Evolutionary conservation across 768 basidiomycete species (phyloP), one percentile per base, ranked within the genome.

Genomic region (Collybia sordida): DNA sequence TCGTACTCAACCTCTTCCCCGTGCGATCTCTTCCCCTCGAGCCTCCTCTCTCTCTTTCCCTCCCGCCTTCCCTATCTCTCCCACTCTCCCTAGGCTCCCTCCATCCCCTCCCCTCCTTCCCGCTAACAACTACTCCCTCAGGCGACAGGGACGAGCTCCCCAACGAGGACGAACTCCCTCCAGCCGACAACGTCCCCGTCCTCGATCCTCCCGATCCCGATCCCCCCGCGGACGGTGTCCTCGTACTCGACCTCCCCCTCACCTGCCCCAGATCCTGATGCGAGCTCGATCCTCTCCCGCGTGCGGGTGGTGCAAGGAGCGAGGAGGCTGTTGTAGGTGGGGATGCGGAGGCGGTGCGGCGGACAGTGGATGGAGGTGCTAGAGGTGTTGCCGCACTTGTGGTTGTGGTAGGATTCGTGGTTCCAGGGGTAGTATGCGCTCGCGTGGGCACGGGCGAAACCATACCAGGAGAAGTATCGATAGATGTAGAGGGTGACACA

Each of bases 211-310:
- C 7, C 78, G 71, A 53, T 82, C 82, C 44, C 78, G 80, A 38
- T 75, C n/a, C n/a, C n/a, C n/a, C 68, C 22, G 79, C 72, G 23
- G 80, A 81, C 1, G 82, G 79, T 5, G 76, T 77, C 34, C 82
- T 76, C 17, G 81, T 74, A 42, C 69, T 69, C 36, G 82, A 82
- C 18, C 84, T 72, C 2, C 85, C 83, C 12, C 85, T 76, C 44
- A 69, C 65, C 49, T 65, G 53, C 25, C 44, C 44, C 23, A 59
- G 44, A 23, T 61, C 59, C 31, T 63, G 57, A 39, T 53, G 48
- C n/a, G 59, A 57, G 17, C 52, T 62, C 31, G 59, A 57, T 15
- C 52, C 58, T 23, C 66, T 66, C 9, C 62, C 66, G 23, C 68
- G 61, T 19, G 58, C 46, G 4, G 64, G 62, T 2, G 65, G 67